Percentiles rank a stretch among this genome's conserved stretches.
Evolutionary conservation across 257 asterid species (phyloP).

Genomic region (Capsicum baccatum): DNA sequence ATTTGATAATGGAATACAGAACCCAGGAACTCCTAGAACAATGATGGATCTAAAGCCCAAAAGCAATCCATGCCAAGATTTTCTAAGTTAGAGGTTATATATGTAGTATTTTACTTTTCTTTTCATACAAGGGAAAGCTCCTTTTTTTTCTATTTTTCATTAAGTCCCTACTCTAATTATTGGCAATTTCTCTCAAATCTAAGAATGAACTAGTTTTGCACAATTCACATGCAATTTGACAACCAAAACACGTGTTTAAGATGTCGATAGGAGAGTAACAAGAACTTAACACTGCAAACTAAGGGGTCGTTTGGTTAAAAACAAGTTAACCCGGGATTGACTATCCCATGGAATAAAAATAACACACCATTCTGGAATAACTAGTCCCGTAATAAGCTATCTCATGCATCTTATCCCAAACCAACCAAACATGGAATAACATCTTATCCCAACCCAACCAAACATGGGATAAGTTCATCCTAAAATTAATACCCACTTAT

Average conservation of each 20-base stretch:
- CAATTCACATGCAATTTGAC: neutral
- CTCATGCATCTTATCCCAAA: too few species aligned
- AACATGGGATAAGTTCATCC: too few species aligned
- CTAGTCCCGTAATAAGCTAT: too few species aligned
- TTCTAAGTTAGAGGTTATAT: neutral
- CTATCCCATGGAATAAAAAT: too few species aligned
- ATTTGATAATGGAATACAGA: neutral
- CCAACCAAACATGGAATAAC: too few species aligned
- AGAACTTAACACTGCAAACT: neutral
- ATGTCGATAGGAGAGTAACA: neutral
- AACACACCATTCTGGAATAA: too few species aligned
- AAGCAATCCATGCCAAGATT: neutral
- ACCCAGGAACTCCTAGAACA: neutral
- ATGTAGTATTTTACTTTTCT: neutral
- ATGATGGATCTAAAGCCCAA: conserved; percentile 13
- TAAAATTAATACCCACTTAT: too few species aligned
- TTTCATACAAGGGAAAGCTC: neutral
- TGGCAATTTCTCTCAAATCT: neutral
- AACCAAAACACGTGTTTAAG: neutral
- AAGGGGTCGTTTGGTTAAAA: neutral
- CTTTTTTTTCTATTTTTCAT: neutral
- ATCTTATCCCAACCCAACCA: too few species aligned
- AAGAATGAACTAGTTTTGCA: neutral
- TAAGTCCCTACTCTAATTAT: neutral
- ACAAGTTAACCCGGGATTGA: too few species aligned